phyloP scores from a whole-genome alignment of 371 early-diverging fungal genomes.

The Mortierella sp. region DNA sequence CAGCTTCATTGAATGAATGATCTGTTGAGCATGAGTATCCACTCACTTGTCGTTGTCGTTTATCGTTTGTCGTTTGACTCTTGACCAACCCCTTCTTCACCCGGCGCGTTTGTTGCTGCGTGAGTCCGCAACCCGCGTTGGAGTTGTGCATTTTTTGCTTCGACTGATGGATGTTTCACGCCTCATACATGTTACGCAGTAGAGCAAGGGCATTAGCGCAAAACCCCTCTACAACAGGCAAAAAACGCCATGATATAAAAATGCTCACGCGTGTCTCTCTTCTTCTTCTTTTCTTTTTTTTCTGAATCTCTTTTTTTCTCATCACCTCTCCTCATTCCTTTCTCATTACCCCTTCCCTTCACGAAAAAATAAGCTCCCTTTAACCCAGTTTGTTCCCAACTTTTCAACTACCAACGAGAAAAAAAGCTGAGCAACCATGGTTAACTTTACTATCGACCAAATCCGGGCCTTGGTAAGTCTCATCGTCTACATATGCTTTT shows the following conservation, averaged over 20 bases:
- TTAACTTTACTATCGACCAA: slow-evolving; percentile 68
- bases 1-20: no score
- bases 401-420: slow-evolving; percentile 3
- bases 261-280: neutral
- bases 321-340: slow-evolving; percentile 14
- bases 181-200: slow-evolving; percentile 32
- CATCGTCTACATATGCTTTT: no score
- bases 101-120: no score
- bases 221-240: no score
- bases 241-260: slow-evolving; percentile 16
- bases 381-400: slow-evolving; percentile 6
- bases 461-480: slow-evolving; percentile 71
- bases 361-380: slow-evolving; percentile 8
- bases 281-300: slow-evolving; percentile 23
- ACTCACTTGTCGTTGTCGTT: no score
- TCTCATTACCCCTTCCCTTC: slow-evolving; percentile 21
- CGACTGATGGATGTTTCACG: neutral
- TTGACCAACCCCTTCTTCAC: no score
- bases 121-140: slow-evolving; percentile 5
- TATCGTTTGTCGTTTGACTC: no score
- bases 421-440: slow-evolving; percentile 59
- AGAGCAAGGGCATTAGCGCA: no score
- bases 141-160: slow-evolving; percentile 3
- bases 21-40: no score
- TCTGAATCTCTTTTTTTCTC: slow-evolving; percentile 15